phyloP scores from a whole-genome alignment of 23 red algal species.

The Gracilaria caudata region DNA sequence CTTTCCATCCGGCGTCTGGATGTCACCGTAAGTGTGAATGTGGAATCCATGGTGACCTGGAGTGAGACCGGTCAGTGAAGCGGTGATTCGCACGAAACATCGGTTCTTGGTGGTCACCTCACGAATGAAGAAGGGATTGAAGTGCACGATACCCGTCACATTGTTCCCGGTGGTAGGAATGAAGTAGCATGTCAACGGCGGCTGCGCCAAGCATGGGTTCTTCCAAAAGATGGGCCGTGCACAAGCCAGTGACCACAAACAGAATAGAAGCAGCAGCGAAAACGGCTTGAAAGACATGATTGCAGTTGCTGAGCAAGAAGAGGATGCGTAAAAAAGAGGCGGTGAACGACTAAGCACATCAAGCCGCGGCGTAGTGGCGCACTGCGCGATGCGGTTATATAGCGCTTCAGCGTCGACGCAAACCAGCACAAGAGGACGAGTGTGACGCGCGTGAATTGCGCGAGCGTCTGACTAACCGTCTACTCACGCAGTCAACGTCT shows the following conservation, averaged over 20 bases:
- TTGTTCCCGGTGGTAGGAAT: conserved; percentile 37
- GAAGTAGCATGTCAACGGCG: conserved; percentile 38
- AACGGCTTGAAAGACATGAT: neutral
- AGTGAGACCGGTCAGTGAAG: conserved; percentile 1
- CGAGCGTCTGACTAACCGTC: too few relatives aligned
- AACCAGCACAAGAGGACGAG: too few relatives aligned
- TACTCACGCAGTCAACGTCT: neutral
- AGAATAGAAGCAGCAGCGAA: neutral
- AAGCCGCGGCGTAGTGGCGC: too few relatives aligned
- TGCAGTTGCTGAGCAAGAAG: too few relatives aligned
- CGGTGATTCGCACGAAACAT: conserved; percentile 43
- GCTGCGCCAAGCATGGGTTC: conserved; percentile 15
- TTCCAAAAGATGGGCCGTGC: conserved; percentile 4
- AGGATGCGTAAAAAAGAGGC: too few relatives aligned
- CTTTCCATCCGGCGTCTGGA: conserved; percentile 23
- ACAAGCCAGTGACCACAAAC: neutral
- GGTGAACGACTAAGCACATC: too few relatives aligned
- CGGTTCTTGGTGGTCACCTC: neutral
- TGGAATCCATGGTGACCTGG: conserved; percentile 43
- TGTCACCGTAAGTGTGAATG: conserved; percentile 67
- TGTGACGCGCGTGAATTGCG: neutral
- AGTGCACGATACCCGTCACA: conserved; percentile 25
- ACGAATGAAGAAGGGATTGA: conserved; percentile 17
- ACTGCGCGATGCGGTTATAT: neutral
- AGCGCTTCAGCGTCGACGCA: too few relatives aligned